Evolutionary conservation across 75 land plant genomes (phyloP).

Genomic region (Cupressus sempervirens): DNA sequence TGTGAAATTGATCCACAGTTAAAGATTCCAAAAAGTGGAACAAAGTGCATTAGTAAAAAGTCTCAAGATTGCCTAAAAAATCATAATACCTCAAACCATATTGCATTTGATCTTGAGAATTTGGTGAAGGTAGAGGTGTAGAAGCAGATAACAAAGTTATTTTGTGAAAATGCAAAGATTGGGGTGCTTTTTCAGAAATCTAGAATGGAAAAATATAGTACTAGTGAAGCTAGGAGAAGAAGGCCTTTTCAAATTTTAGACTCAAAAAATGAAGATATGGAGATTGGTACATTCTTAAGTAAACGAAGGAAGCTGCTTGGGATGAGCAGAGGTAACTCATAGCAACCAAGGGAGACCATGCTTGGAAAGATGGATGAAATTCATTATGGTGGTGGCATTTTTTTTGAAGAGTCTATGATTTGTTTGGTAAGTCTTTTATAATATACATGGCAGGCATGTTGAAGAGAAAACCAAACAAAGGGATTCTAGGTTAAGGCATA

Average conservation of each 20-base stretch:
- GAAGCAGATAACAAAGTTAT: conserved; percentile 2
- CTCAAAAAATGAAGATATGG: neutral
- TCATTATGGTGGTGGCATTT: too few species aligned
- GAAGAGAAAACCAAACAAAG: too few species aligned
- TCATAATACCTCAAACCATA: neutral
- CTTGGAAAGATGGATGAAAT: too few species aligned
- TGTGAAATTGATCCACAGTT: neutral
- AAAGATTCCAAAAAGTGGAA: neutral
- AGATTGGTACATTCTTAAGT: neutral
- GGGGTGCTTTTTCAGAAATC: neutral
- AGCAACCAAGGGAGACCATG: too few species aligned
- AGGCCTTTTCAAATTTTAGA: neutral
- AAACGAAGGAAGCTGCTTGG: neutral
- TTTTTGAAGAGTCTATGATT: too few species aligned
- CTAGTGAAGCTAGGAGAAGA: neutral
- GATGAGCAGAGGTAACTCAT: too few species aligned
- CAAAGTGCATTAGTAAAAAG: neutral
- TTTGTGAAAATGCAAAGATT: neutral
- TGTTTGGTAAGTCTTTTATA: too few species aligned
- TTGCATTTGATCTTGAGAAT: neutral
- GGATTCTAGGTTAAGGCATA: too few species aligned
- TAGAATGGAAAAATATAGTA: neutral
- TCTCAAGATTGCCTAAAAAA: conserved; percentile 2
- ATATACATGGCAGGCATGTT: too few species aligned
- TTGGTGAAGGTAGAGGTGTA: conserved; percentile 6